Evolutionary conservation across 1,139 yeast species (phyloP).

Genomic region (Geotrichum bryndzae): DNA sequence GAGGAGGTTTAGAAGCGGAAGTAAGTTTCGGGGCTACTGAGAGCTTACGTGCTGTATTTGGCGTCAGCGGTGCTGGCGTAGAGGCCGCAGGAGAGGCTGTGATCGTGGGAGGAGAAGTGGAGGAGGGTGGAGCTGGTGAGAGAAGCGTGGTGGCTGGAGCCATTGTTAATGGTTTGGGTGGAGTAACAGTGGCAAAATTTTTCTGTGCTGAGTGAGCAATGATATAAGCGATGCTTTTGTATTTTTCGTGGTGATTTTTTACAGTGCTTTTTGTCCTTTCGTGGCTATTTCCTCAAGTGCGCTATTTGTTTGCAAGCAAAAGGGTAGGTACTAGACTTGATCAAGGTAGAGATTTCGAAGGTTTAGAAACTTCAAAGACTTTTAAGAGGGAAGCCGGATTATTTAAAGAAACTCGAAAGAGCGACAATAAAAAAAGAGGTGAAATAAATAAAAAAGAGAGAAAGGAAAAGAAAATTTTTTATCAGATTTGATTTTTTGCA

Average conservation of each 20-base stretch:
- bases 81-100: not conserved
- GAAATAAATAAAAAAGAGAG: not conserved
- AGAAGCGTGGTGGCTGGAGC: not conserved
- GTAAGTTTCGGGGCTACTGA: slow-evolving; percentile 3
- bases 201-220: not conserved
- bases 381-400: not conserved
- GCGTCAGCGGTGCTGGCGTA: not conserved
- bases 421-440: not conserved
- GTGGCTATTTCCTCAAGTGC: not conserved
- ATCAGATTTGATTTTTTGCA: not conserved
- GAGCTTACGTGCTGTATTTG: not conserved
- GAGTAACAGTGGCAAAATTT: not conserved
- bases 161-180: not conserved
- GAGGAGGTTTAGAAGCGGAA: not conserved
- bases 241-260: not conserved
- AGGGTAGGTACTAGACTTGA: not conserved
- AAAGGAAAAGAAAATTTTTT: slow-evolving; percentile 1
- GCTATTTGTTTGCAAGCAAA: not conserved
- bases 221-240: not conserved
- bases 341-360: not conserved
- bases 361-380: not conserved
- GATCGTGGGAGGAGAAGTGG: not conserved
- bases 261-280: not conserved
- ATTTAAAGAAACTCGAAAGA: not conserved
- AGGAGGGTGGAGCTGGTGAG: not conserved